Evolutionary conservation across 2,329 filamentous ascomycete genomes (phyloP).

Genomic region (Aspergillus fischeri): DNA sequence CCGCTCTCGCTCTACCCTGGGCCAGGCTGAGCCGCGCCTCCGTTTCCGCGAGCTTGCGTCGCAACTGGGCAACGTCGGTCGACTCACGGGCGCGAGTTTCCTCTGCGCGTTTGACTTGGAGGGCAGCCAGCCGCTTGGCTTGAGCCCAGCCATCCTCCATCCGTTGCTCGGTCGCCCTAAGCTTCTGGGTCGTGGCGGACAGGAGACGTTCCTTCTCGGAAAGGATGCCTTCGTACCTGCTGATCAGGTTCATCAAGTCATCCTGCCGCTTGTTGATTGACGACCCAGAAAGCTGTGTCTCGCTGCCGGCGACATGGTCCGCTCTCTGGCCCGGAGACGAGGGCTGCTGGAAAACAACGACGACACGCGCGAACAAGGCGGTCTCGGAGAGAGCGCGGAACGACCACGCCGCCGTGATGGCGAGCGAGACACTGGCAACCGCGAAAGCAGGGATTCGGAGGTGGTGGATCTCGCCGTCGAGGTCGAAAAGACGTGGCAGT

Average conservation of each 20-base stretch:
- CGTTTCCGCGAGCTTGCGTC: slow-evolving; percentile 2
- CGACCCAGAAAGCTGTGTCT: neutral
- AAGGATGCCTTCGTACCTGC: slow-evolving; percentile 3
- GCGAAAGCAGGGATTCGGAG: slow-evolving; percentile 2
- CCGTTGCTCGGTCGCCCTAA: slow-evolving; percentile 2
- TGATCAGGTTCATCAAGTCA: slow-evolving; percentile 2
- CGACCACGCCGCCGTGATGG: neutral
- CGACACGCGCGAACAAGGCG: neutral
- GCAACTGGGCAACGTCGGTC: slow-evolving; percentile 1
- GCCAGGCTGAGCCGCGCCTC: slow-evolving; percentile 1
- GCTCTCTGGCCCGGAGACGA: neutral
- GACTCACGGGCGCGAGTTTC: neutral
- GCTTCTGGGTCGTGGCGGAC: slow-evolving; percentile 2
- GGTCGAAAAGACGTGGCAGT: neutral
- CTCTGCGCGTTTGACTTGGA: neutral
- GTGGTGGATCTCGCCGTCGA: slow-evolving; percentile 10
- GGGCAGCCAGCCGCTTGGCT: neutral
- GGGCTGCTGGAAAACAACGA: neutral
- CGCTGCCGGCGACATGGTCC: neutral
- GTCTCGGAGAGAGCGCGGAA: neutral
- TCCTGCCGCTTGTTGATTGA: neutral
- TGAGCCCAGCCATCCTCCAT: slow-evolving; percentile 4
- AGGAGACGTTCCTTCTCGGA: slow-evolving; percentile 1
- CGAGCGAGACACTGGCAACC: neutral
- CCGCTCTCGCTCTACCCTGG: neutral